A percentile compares a stretch with the other conserved stretches of the same genome.
These are phyloP conservation scores for Hymenoscyphus occultus DNA, from an alignment of 2,329 filamentous ascomycete species.

Conservation along the genomic window DNA sequence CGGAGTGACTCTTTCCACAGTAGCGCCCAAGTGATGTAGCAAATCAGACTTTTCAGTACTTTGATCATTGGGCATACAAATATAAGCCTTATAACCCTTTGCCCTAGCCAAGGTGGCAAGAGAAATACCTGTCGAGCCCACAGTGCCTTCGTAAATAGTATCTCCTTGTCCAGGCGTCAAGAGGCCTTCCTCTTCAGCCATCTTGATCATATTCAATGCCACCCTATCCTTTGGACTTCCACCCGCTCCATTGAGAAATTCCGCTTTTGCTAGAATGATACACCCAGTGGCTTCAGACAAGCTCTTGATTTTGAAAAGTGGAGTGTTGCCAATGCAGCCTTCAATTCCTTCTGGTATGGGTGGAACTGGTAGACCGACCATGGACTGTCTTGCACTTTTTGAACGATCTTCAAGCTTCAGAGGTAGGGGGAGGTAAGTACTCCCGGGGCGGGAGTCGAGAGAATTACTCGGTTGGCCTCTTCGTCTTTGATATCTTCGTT, in stretches of 20 bases:
- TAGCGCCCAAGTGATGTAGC: constrained; percentile 82
- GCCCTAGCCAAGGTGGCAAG: constrained; percentile 85
- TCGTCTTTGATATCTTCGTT: constrained; percentile 57
- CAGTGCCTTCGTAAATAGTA: constrained; percentile 95
- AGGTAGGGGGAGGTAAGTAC: constrained; percentile 35
- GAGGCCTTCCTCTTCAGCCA: constrained; percentile 75
- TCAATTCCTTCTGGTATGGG: constrained; percentile 76
- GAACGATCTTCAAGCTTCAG: constrained; percentile 58
- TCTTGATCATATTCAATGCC: constrained; percentile 80
- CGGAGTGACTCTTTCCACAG: constrained; percentile 86
- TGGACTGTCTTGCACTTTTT: constrained; percentile 35
- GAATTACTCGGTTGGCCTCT: constrained; percentile 29
- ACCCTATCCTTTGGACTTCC: constrained; percentile 94
- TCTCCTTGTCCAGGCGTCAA: constrained; percentile 79
- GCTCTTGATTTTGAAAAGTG: constrained; percentile 79
- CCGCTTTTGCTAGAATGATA: constrained; percentile 87
- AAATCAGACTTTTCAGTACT: constrained; percentile 84
- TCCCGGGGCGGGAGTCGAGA: constrained; percentile 30
- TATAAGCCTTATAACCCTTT: constrained; percentile 86
- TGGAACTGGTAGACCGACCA: constrained; percentile 22
- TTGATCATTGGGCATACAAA: constrained; percentile 96
- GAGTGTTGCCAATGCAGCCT: constrained; percentile 89
- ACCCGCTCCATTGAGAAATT: constrained; percentile 94
- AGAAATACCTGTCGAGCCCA: constrained; percentile 94
- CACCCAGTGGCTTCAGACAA: constrained; percentile 85